Base-by-base conservation (phyloP, 2,329 filamentous ascomycete species). In the Triangularia verruculosa region DNA sequence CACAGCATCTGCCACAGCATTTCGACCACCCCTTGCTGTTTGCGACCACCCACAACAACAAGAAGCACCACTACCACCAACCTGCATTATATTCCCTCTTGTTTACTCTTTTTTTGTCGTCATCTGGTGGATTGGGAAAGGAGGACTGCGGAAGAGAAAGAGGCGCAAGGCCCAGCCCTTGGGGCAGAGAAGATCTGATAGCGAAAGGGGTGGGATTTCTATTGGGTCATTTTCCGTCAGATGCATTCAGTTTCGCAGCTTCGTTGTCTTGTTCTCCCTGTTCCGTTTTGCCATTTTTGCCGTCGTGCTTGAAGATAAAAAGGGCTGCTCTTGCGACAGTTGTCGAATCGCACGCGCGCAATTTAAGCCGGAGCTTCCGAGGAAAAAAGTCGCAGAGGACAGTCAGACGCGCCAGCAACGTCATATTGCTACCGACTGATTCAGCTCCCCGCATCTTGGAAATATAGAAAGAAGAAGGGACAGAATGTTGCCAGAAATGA, bases 401-500 rank as follows among this genome's bases (percentile, higher is more conserved):
- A n/a, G 30, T 47, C 34, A n/a, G 34, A 43, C 34, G 34, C 20
- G 15, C n/a, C 24, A 59, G 39, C n/a, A 17, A 24, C 54, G 17
- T 24, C 61, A 25, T 47, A 5, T 24, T 39, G 17, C 54, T 12
- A 30, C 39, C 56, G 25, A 59, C 39, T 47, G n/a, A n/a, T n/a
- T n/a, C n/a, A n/a, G n/a, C n/a, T 47, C 39, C 39, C 7, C 39
- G 39, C 39, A 47, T 47, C 39, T 39, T n/a, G 13, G 15, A 39
- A n/a, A 39, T 39, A 39, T 13, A 39, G 12, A 15, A 32, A 22
- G 8, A 12, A n/a, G 12, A 30, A 27, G 27, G 32, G 22, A 24
- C 15, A 57, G n/a, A 59, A 59, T 59, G 39, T 52, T 59, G 39
- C 57, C 57, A 59, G 32, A 43, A 61, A 79, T 79, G 78, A 70